These are phyloP conservation scores for Austroboletus eburneus DNA, from an alignment of 768 basidiomycete genomes.

Conservation along the genomic window DNA sequence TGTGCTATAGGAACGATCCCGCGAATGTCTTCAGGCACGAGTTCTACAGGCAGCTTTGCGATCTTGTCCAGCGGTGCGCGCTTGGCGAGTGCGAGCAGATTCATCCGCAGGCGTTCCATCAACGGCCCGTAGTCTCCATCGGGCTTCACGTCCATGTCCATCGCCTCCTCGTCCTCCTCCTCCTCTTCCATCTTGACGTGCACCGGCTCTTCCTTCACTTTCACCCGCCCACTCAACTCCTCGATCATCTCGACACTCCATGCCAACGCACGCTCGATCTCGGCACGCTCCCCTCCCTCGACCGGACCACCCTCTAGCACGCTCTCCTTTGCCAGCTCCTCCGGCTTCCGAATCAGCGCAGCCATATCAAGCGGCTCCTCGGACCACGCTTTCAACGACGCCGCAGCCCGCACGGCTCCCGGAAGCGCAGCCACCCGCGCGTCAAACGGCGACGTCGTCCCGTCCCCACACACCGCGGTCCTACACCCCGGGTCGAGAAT, in stretches of 20 bases:
- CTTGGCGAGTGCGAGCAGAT: slow-evolving; percentile 73
- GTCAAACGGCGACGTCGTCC: neutral
- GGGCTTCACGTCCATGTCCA: slow-evolving; percentile 20
- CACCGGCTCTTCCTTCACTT: neutral
- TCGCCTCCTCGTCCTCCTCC: neutral
- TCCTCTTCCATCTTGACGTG: too few relatives aligned
- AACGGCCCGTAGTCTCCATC: slow-evolving; percentile 21
- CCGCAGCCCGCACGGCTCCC: too few relatives aligned
- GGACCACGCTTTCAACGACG: too few relatives aligned
- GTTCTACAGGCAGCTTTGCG: slow-evolving; percentile 45
- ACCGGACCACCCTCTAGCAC: slow-evolving; percentile 23
- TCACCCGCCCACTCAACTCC: too few relatives aligned
- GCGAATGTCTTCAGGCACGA: slow-evolving; percentile 43
- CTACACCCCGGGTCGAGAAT: too few relatives aligned
- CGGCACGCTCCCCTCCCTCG: too few relatives aligned
- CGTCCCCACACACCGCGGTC: too few relatives aligned
- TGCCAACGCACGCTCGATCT: too few relatives aligned
- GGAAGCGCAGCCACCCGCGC: slow-evolving; percentile 14
- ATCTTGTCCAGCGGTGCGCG: slow-evolving; percentile 63
- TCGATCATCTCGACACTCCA: too few relatives aligned
- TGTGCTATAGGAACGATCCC: slow-evolving; percentile 46
- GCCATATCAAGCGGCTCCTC: slow-evolving; percentile 38
- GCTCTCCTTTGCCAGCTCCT: slow-evolving; percentile 34
- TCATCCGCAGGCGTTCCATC: slow-evolving; percentile 59
- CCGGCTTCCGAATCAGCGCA: slow-evolving; percentile 37